Evolutionary conservation across 2,329 filamentous ascomycete genomes (phyloP).

Genomic region (Colletotrichum eleusines): DNA sequence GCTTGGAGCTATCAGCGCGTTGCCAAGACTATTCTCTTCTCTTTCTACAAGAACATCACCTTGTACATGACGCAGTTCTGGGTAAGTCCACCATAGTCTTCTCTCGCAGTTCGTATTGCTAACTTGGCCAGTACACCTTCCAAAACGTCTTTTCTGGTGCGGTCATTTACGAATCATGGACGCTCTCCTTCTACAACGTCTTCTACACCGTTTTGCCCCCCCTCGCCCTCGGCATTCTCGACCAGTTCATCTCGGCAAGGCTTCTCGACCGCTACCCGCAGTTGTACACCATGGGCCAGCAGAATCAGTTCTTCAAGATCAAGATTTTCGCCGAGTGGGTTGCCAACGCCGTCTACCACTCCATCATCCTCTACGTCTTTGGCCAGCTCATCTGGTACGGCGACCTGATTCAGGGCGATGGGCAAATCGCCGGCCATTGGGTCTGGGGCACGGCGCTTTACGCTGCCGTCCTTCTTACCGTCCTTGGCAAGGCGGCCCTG

Average conservation of each 20-base stretch:
- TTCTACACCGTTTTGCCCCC: slow-evolving; percentile 96
- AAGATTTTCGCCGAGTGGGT: slow-evolving; percentile 96
- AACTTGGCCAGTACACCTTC: slow-evolving; percentile 81
- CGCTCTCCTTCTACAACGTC: slow-evolving; percentile 98
- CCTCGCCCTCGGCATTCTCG: slow-evolving; percentile 93
- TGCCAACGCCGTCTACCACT: slow-evolving; percentile 94
- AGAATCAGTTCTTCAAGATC: slow-evolving; percentile 92
- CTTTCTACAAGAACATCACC: slow-evolving; percentile 99
- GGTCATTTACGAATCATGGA: slow-evolving; percentile 99
- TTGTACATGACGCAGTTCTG: slow-evolving; percentile 99
- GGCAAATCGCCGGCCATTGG: slow-evolving; percentile 91
- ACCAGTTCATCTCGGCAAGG: slow-evolving; percentile 96
- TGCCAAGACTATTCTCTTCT: slow-evolving; percentile 97
- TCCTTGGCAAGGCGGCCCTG: slow-evolving; percentile 92
- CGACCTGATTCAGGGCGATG: slow-evolving; percentile 83
- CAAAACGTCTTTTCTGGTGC: slow-evolving; percentile 98
- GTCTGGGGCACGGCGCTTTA: slow-evolving; percentile 98
- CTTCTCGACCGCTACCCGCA: slow-evolving; percentile 96
- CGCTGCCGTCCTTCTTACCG: slow-evolving; percentile 91
- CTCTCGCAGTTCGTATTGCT: slow-evolving; percentile 34
- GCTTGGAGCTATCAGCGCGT: slow-evolving; percentile 98
- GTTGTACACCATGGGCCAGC: slow-evolving; percentile 92
- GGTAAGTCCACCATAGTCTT: slow-evolving; percentile 65
- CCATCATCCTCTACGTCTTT: slow-evolving; percentile 89
- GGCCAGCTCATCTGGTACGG: slow-evolving; percentile 83